Base-by-base conservation (phyloP, 2,329 filamentous ascomycete genomes). In the Botrytis galanthina region DNA sequence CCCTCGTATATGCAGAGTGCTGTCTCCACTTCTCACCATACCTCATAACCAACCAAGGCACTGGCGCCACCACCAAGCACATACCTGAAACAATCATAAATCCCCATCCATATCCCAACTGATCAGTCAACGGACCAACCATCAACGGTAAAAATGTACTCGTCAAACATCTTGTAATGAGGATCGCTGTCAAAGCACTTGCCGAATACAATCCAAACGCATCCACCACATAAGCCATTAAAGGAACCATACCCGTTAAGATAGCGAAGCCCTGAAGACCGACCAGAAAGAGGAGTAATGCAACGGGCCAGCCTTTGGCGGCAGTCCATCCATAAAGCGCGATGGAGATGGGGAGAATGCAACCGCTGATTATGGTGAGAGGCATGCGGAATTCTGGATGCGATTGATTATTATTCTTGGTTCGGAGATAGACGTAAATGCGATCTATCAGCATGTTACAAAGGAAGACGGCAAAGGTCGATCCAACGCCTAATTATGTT, bases 361-460 rank as follows among this genome's bases (percentile, higher is more conserved):
- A 61, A 0, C 85, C 85, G 0, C 86, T 87, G 0, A 86, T 81
- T 18, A 88, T 78, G 80, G 89, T 86, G 4, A 91, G 82, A 0
- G 89, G 89, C 0, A 91, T 83, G n/a, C 90, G 87, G 77, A 87
- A 89, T 76, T 93, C 91, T 0, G 91, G 90, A 4, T 62, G 32
- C 22, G 37, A 46, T 5, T 68, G 72, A 48, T 62, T 66, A 32
- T 67, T 32, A 80, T 73, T 71, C 20, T 75, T 77, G 46, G 73
- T 67, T 18, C 68, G 29, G 4, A 80, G 60, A 10, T 60, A 62
- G 48, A 75, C 46, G 46, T 79, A 80, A 22, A 80, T 74, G 6
- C 73, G 67, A 74, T 82, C 81, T 32, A 80, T 77, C 60, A 80
- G 77, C 35, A 79, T 73, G 29, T 81, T 81, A 73, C 75, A 76